These are phyloP conservation scores for Stereum hirsutum DNA, from an alignment of 1,284 basidiomycete genomes.

Conservation along the genomic window DNA sequence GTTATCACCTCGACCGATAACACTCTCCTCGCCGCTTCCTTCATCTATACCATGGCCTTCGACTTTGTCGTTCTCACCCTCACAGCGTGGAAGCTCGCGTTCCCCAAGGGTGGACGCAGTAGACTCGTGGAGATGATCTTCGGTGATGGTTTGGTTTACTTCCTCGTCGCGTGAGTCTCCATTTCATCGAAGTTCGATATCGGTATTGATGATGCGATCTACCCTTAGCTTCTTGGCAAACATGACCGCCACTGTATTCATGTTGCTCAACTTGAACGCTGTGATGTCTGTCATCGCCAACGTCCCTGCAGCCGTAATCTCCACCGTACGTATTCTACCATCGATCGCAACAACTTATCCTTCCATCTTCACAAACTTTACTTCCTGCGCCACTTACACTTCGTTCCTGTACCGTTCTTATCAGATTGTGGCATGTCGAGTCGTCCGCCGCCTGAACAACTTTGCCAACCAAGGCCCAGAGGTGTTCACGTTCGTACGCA, in stretches of 20 bases:
- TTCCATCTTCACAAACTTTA: neutral
- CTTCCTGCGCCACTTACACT: no score
- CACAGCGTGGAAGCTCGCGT: slow-evolving; percentile 38
- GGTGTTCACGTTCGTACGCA: slow-evolving; percentile 41
- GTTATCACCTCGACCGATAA: slow-evolving; percentile 18
- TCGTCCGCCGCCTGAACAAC: slow-evolving; percentile 55
- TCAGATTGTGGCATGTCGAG: slow-evolving; percentile 65
- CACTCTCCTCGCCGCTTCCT: slow-evolving; percentile 14
- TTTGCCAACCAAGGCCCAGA: slow-evolving; percentile 43
- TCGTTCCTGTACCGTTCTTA: neutral
- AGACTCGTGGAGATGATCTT: slow-evolving; percentile 59
- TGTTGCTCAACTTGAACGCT: slow-evolving; percentile 61
- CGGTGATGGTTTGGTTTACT: slow-evolving; percentile 63
- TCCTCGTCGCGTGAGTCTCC: slow-evolving; percentile 55
- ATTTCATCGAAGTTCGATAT: slow-evolving; percentile 1
- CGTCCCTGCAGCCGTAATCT: slow-evolving; percentile 61
- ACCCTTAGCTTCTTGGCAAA: slow-evolving; percentile 51
- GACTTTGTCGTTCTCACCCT: slow-evolving; percentile 20
- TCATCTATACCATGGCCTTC: slow-evolving; percentile 17
- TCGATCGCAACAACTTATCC: neutral
- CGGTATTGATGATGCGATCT: slow-evolving; percentile 3
- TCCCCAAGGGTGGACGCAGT: slow-evolving; percentile 25
- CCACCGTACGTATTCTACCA: slow-evolving; percentile 35
- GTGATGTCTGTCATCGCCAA: slow-evolving; percentile 72
- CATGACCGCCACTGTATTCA: slow-evolving; percentile 62